Base-by-base conservation (phyloP, 768 basidiomycete species). In the Boletus insuetus region DNA sequence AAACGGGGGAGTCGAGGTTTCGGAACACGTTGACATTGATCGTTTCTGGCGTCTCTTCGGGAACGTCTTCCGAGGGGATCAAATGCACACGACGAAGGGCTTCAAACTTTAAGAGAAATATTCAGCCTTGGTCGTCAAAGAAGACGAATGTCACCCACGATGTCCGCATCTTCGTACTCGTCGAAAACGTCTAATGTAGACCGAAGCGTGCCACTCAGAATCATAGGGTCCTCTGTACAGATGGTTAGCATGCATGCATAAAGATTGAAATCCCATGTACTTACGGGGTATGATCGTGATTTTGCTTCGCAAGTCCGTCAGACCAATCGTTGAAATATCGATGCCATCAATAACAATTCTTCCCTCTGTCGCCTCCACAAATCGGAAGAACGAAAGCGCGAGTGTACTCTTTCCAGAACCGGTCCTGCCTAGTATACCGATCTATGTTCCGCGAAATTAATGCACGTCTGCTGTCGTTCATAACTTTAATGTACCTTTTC, bases 371-470 rank as follows among this genome's bases (percentile, higher is more conserved):
- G 92, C 85, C 65, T 95, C 91, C n/a, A 95, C 91, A 65, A 93
- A 91, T 22, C 89, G 82, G 82, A 95, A 93, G 74, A 94, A 89
- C 9, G 87, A 88, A 13, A 94, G 75, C 0, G 91, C 91, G 13
- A 90, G 76, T 2, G 90, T 91, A 61, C 86, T 88, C 74, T 92
- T 92, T 34, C 90, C 89, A 9, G 84, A 85, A 17, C 84, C 72
- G 1, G 87, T 89, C 55, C 86, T 75, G 43, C 87, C 88, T 1
- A 89, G 74, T 53, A 89, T 85, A 20, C 88, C 88, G 50, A 89
- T 67, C 85, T 86, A 45, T 13, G 20, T 60, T 32, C 38, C 49
- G 54, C 14, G 17, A 38, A 38, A 45, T 55, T 40, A 56, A n/a
- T 43, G 41, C 2, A 6, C 12, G 31, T 13, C 26, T 9, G 34